Conservation (phyloP, 805 yeast species). For the Starmerella geochares region DNA sequence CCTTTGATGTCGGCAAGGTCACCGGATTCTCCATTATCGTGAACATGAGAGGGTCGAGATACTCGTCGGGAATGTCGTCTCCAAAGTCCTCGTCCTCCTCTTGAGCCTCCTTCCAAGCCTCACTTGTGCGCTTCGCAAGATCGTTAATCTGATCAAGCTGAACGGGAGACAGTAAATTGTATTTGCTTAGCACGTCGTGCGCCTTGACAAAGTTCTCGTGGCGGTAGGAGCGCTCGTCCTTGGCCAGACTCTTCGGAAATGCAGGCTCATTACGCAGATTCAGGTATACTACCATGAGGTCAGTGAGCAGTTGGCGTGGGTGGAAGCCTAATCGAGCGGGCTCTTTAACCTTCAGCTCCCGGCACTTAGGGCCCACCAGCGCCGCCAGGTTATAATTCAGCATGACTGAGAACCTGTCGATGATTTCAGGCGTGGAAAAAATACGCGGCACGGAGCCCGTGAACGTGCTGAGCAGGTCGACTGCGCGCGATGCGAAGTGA, state of each 20-base stretch:
- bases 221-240: constrained; percentile 84
- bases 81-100: constrained; percentile 78
- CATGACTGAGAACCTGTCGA: constrained; percentile 92
- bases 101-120: constrained; percentile 36
- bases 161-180: constrained; percentile 45
- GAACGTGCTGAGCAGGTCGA: constrained; percentile 66
- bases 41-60: constrained; percentile 91
- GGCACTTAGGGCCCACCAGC: constrained; percentile 91
- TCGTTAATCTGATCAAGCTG: constrained; percentile 52
- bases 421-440: constrained; percentile 78
- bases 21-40: constrained; percentile 96
- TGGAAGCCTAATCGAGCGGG: constrained; percentile 78
- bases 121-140: constrained; percentile 42
- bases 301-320: constrained; percentile 60
- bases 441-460: constrained; percentile 80
- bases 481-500: constrained; percentile 73
- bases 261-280: constrained; percentile 55
- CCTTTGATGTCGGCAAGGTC: constrained; percentile 74
- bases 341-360: constrained; percentile 70
- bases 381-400: constrained; percentile 81
- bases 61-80: constrained; percentile 94
- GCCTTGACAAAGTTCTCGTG: constrained; percentile 62
- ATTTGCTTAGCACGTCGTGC: constrained; percentile 47
- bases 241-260: constrained; percentile 71
- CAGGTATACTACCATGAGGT: constrained; percentile 63